Percentiles rank a stretch among this genome's conserved stretches.
Evolutionary conservation across 2,329 filamentous ascomycete species (phyloP).

Genomic region (Fusarium devonianum): DNA sequence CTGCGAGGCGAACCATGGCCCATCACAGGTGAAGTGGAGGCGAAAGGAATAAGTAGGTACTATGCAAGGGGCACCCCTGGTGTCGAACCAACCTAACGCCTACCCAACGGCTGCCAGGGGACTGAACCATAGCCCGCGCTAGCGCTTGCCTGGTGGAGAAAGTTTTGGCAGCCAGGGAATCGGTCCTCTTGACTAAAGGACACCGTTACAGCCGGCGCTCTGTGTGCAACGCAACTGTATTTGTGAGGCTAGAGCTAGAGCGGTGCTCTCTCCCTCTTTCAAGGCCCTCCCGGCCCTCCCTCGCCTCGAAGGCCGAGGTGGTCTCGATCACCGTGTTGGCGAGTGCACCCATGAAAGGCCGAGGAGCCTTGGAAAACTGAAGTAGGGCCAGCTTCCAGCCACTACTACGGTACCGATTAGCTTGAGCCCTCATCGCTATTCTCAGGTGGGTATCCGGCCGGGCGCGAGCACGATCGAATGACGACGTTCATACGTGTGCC

Average conservation of each 20-base stretch:
- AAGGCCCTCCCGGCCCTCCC: background rate
- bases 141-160: conserved; percentile 7
- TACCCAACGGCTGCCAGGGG: conserved; percentile 35
- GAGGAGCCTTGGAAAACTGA: conserved; percentile 23
- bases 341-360: conserved; percentile 9
- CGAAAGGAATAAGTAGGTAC: conserved; percentile 9
- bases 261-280: background rate
- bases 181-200: conserved; percentile 11
- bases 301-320: conserved; percentile 7
- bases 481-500: conserved; percentile 32
- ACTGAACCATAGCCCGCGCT: conserved; percentile 10
- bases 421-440: conserved; percentile 27
- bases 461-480: conserved; percentile 20
- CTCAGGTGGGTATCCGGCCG: conserved; percentile 6
- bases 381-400: conserved; percentile 7
- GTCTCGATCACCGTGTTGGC: conserved; percentile 19
- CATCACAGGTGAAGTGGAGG: conserved; percentile 4
- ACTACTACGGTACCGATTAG: conserved; percentile 14
- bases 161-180: conserved; percentile 23
- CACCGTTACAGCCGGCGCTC: background rate
- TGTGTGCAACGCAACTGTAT: too few species aligned
- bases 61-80: conserved; percentile 15
- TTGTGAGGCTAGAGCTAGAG: conserved; percentile 2
- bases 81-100: too few species aligned
- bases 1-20: conserved; percentile 24